phyloP scores from a whole-genome alignment of 1,284 basidiomycete species.

The Ganoderma sp. region DNA sequence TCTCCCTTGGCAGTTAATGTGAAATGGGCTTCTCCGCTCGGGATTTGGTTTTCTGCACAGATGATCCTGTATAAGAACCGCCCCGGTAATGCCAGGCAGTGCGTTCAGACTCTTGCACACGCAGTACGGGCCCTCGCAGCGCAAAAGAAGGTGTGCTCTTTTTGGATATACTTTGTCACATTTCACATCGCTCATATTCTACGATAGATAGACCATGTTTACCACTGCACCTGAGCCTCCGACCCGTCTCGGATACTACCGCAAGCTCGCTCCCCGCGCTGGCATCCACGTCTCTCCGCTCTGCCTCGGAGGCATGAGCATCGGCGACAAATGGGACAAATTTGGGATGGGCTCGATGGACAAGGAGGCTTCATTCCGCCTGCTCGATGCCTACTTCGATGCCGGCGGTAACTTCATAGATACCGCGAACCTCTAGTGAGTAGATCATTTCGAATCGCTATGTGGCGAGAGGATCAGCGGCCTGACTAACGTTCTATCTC shows the following conservation, averaged over 20 bases:
- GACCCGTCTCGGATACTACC: slow-evolving; percentile 23
- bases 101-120: neutral
- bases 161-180: neutral
- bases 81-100: neutral
- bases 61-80: neutral
- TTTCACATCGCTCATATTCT: neutral
- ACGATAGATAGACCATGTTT: neutral
- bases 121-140: neutral
- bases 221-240: slow-evolving; percentile 17
- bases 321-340: slow-evolving; percentile 52
- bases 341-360: slow-evolving; percentile 48
- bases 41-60: neutral
- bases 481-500: neutral
- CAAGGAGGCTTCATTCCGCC: slow-evolving; percentile 41
- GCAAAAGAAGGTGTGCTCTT: neutral
- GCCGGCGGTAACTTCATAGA: slow-evolving; percentile 44
- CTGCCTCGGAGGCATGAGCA: slow-evolving; percentile 59
- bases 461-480: neutral
- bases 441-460: neutral
- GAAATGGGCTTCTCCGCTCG: neutral
- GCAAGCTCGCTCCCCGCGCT: slow-evolving; percentile 22
- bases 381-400: slow-evolving; percentile 43
- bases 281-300: slow-evolving; percentile 21
- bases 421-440: slow-evolving; percentile 39
- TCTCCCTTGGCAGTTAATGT: neutral